phyloP scores from a whole-genome alignment of 371 early-diverging fungal genomes.

The Rhizomucor miehei region DNA sequence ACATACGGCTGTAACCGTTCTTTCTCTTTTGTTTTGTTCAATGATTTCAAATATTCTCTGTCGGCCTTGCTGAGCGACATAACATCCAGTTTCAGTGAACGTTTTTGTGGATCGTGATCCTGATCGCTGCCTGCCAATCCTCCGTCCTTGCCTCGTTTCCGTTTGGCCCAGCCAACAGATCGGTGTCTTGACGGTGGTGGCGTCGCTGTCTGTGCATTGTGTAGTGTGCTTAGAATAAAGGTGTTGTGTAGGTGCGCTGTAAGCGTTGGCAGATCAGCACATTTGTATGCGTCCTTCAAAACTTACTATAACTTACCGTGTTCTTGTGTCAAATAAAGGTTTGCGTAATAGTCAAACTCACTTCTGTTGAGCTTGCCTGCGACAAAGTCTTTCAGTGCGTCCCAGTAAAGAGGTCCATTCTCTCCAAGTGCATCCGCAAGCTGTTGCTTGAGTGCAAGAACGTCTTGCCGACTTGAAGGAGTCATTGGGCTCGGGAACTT shows the following conservation, averaged over 20 bases:
- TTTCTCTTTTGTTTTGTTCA: constrained; percentile 52
- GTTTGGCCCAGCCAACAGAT: constrained; percentile 62
- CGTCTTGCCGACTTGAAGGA: constrained; percentile 56
- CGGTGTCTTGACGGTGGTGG: constrained; percentile 69
- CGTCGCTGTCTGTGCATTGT: constrained; percentile 70
- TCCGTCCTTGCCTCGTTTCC: constrained; percentile 61
- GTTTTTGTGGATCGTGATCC: constrained; percentile 53
- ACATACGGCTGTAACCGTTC: constrained; percentile 34
- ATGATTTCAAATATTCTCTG: constrained; percentile 61
- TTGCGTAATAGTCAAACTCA: constrained; percentile 79
- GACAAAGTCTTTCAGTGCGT: constrained; percentile 74
- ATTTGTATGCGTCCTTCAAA: background rate
- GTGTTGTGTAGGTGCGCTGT: constrained; percentile 74
- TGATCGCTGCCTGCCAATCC: constrained; percentile 30
- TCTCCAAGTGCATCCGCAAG: constrained; percentile 78
- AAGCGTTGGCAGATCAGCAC: background rate
- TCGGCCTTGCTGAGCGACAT: constrained; percentile 72
- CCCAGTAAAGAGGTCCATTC: constrained; percentile 78
- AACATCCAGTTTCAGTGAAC: constrained; percentile 66
- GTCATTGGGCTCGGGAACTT: constrained; percentile 14
- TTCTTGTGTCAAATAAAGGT: constrained; percentile 61
- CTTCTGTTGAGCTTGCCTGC: constrained; percentile 73
- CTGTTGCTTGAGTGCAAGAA: constrained; percentile 71
- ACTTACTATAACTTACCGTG: constrained; percentile 39
- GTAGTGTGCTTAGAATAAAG: constrained; percentile 76